Evolutionary conservation across 2,329 filamentous ascomycete species (phyloP), one percentile per base, ranked within the genome.

Genomic region (Trichoderma oligosporum): DNA sequence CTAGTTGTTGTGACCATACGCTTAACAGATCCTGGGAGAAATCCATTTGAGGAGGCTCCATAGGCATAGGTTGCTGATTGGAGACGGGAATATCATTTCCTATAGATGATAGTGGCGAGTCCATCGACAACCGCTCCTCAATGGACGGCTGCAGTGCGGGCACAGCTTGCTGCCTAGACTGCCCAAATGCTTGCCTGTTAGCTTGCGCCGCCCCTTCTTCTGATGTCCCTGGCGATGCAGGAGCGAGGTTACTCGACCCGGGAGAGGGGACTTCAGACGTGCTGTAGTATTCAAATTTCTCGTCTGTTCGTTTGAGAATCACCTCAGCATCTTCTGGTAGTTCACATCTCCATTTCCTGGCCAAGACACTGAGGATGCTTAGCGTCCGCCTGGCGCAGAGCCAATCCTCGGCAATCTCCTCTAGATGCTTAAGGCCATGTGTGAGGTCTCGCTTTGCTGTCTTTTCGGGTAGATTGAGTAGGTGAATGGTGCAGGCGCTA

Each of bases 321-420:
- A 80, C 74, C 0, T 82, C 79, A 0, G 92, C 93, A 71, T 97
- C 93, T 59, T 90, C 86, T 0, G 94, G 93, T 8, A 97, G 73
- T 56, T 91, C 85, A 41, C 96, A 87, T 16, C 86, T 87, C 92
- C 94, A 97, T 66, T 94, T 94, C n/a, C 85, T 83, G 0, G 88
- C 87, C 11, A 96, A 82, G 4, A 95, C 84, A 63, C 88, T 91
- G 41, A 99, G 78, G 46, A 97, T 96, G 59, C 85, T 84, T 6
- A 97, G 78, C 0, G 92, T 93, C 11, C 93, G 83, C 53, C 92
- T 82, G 8, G 92, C 93, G 66, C 91, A 94, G 1, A 91, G 82
- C 94, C 94, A 99, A 65, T 91, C 88, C 70, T 97, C 92, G 0
- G 91, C 91, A 65, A 99, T 97, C 67, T 97, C 93, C 70, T 97